Conservation (phyloP, 129 eudicot genomes). For the Centaurea solstitialis region DNA sequence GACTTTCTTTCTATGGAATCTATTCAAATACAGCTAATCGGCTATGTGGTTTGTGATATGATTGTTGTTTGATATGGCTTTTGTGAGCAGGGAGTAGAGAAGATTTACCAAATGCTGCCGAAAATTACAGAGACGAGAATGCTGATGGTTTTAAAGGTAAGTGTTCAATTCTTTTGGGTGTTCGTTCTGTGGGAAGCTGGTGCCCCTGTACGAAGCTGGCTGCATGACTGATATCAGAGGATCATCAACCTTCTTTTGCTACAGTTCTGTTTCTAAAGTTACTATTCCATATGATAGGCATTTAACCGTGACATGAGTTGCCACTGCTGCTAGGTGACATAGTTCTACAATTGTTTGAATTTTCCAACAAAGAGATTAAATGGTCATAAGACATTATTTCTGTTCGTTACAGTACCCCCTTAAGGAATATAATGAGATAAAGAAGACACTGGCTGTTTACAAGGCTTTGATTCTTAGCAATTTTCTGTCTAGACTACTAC, state of each 20-base stretch:
- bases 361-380: not conserved
- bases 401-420: not conserved
- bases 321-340: not conserved
- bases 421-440: not conserved
- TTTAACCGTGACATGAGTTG: not conserved
- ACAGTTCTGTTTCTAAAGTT: constrained; percentile 39
- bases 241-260: constrained; percentile 24
- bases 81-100: constrained; percentile 68
- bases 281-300: constrained; percentile 15
- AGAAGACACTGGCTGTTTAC: not conserved
- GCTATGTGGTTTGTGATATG: not conserved
- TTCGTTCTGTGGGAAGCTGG: constrained; percentile 35
- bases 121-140: constrained; percentile 45
- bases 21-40: not conserved
- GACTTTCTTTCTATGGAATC: not conserved
- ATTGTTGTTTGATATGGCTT: constrained; percentile 13
- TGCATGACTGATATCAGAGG: constrained; percentile 23
- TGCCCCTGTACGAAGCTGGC: constrained; percentile 11
- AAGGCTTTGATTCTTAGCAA: not conserved
- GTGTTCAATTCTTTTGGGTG: constrained; percentile 27
- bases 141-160: constrained; percentile 48
- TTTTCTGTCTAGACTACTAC: not conserved
- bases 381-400: not conserved
- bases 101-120: constrained; percentile 47
- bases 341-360: not conserved